Conservation (phyloP, 495 filamentous ascomycete species). For the Hypomontagnella submonticulosa region DNA sequence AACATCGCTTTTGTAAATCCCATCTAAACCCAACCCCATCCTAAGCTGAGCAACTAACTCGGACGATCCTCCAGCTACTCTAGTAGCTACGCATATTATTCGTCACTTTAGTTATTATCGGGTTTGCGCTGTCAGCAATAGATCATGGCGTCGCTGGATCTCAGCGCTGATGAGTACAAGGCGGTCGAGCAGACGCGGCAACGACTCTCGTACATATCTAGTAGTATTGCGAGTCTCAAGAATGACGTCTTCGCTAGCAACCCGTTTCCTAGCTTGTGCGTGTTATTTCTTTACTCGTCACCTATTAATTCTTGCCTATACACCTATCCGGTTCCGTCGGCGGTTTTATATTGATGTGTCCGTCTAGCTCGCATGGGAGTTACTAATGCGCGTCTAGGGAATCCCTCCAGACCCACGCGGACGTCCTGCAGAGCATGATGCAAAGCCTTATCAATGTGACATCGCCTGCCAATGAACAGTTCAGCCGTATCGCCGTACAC, state of each 20-base stretch:
- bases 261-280: constrained; percentile 54
- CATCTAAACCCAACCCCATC: not conserved
- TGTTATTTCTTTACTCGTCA: not conserved
- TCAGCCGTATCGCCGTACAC: constrained; percentile 72
- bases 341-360: too few species aligned
- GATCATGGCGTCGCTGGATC: constrained; percentile 60
- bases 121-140: not conserved
- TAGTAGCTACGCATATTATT: not conserved
- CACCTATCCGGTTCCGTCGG: not conserved
- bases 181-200: constrained; percentile 79
- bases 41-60: too few species aligned
- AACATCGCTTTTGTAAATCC: constrained; percentile 34
- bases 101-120: not conserved
- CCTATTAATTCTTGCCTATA: not conserved
- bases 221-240: constrained; percentile 71
- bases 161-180: constrained; percentile 72
- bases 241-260: constrained; percentile 47
- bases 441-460: constrained; percentile 67
- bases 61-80: too few species aligned
- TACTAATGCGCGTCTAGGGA: constrained; percentile 49
- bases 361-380: too few species aligned
- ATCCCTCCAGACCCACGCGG: constrained; percentile 74
- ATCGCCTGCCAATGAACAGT: constrained; percentile 66
- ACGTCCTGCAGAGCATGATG: constrained; percentile 73
- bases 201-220: constrained; percentile 74